Evolutionary conservation across 495 filamentous ascomycete species (phyloP), one percentile per base, ranked within the genome.

Genomic region (Penicillium antarcticum): DNA sequence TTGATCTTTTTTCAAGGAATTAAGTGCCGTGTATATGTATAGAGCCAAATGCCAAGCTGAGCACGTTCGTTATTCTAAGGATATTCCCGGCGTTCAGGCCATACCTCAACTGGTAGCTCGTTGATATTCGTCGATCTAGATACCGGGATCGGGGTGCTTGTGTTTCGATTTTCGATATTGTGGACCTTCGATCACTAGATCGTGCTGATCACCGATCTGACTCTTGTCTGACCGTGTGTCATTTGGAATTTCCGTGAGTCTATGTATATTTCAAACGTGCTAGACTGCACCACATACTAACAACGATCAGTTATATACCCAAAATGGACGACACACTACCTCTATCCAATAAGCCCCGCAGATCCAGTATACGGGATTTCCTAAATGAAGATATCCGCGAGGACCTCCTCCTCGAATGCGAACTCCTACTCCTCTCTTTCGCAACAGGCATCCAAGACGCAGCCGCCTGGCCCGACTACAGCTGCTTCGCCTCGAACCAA

Each of bases 401-500:
- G 42, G 60, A 61, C 38, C 17, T 60, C 13, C 35, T 63, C 12
- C 52, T 66, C 17, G 56, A 61, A 51, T 35, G 47, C 42, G 57
- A 76, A 55, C 63, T 76, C 17, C 51, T 71, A 12, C 45, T 71
- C 29, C 58, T 73, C 9, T 55, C 68, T 19, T 69, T 74, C 48
- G 54, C 51, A 35, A 80, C 65, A 24, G 73, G 76, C 14, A 75
- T 80, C 41, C 74, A 78, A 77, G 82, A 85, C 62, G 80, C 80
- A 38, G 72, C 79, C 45, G 73, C 80, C 47, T 86, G 78, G 57
- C 80, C 80, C 19, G 81, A 83, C 62, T 85, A 77, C 61, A 75
- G 75, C 69, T 84, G 80, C 55, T 85, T 86, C 57, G 79, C 82
- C 29, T 84, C 80, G 29, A 85, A 85, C 65, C 81, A 86, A 57